A percentile compares a stretch with the other conserved stretches of the same genome.
Conservation (phyloP, 345 rosid species). For the Trapa incisa region DNA sequence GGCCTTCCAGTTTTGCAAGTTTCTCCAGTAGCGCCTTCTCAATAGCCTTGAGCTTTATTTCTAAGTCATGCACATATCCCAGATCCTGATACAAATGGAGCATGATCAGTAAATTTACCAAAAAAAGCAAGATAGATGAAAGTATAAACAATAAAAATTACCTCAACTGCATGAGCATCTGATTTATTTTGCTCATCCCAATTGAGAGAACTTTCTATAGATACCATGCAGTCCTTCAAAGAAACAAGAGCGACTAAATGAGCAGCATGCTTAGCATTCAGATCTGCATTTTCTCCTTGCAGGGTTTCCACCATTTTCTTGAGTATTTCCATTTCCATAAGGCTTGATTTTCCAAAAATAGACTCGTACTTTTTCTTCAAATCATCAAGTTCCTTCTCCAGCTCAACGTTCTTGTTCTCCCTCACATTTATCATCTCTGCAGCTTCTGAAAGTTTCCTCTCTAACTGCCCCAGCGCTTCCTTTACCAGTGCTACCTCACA, state of each 20-base stretch:
- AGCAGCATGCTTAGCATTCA: conserved; percentile 37
- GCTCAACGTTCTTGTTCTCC: conserved; percentile 32
- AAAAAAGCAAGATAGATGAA: neutral
- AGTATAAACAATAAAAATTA: conserved; percentile 13
- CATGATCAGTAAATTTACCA: conserved; percentile 5
- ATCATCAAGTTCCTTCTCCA: conserved; percentile 37
- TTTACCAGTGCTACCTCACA: conserved; percentile 32
- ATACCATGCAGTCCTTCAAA: conserved; percentile 42
- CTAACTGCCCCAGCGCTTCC: conserved; percentile 30
- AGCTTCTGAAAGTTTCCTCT: conserved; percentile 29
- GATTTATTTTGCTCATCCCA: conserved; percentile 17
- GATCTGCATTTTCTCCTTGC: conserved; percentile 46
- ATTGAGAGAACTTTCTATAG: conserved; percentile 47
- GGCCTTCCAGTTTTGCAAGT: conserved; percentile 35
- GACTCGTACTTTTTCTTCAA: conserved; percentile 32
- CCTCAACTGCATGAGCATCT: conserved; percentile 33
- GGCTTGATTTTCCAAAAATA: conserved; percentile 29
- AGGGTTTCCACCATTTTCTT: conserved; percentile 41
- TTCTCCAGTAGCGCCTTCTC: conserved; percentile 49
- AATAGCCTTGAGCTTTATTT: conserved; percentile 47
- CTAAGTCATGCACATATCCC: conserved; percentile 28
- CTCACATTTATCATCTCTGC: conserved; percentile 20
- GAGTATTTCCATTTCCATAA: conserved; percentile 37
- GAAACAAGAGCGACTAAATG: conserved; percentile 43
- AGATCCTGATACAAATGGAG: neutral